Evolutionary conservation across 139 green algal genomes (phyloP).

Genomic region (Micromonas pusilla): DNA sequence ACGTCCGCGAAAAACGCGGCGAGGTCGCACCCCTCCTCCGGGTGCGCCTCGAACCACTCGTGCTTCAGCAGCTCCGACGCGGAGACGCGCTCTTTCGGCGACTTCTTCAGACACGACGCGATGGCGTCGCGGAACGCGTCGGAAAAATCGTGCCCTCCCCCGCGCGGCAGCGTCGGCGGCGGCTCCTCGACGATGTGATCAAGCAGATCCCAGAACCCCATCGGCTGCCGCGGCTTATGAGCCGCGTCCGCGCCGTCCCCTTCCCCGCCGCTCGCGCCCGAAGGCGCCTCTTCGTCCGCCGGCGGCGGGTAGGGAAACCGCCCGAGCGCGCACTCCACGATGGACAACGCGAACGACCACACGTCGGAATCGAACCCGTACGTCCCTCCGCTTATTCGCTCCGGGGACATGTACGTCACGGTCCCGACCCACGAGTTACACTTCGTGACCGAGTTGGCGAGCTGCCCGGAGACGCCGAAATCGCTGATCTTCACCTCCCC

Average conservation of each 20-base stretch:
- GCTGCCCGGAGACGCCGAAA: slow-evolving; percentile 80
- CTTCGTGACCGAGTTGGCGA: slow-evolving; percentile 36
- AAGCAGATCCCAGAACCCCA: slow-evolving; percentile 44
- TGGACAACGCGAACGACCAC: slow-evolving; percentile 70
- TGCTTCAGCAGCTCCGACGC: slow-evolving; percentile 65
- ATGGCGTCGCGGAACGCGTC: slow-evolving; percentile 76
- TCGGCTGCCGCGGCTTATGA: not conserved
- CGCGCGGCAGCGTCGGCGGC: slow-evolving; percentile 45
- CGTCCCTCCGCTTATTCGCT: slow-evolving; percentile 77
- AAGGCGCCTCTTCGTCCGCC: slow-evolving; percentile 28
- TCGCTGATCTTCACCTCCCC: slow-evolving; percentile 86
- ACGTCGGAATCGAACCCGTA: slow-evolving; percentile 62
- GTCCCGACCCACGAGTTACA: slow-evolving; percentile 62
- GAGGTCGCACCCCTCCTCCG: not conserved
- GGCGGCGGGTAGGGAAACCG: slow-evolving; percentile 79
- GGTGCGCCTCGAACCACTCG: slow-evolving; percentile 40
- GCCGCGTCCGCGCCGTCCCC: not conserved
- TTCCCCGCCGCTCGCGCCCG: not conserved
- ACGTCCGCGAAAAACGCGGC: not conserved
- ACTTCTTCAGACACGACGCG: slow-evolving; percentile 54
- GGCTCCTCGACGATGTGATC: slow-evolving; percentile 52
- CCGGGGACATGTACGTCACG: slow-evolving; percentile 95
- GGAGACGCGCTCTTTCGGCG: slow-evolving; percentile 55
- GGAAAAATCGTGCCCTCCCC: slow-evolving; percentile 38
- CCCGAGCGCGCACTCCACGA: slow-evolving; percentile 82